Evolutionary conservation across 1,284 basidiomycete species (phyloP), one percentile per base, ranked within the genome.

Genomic region (Xanthoconium separans): DNA sequence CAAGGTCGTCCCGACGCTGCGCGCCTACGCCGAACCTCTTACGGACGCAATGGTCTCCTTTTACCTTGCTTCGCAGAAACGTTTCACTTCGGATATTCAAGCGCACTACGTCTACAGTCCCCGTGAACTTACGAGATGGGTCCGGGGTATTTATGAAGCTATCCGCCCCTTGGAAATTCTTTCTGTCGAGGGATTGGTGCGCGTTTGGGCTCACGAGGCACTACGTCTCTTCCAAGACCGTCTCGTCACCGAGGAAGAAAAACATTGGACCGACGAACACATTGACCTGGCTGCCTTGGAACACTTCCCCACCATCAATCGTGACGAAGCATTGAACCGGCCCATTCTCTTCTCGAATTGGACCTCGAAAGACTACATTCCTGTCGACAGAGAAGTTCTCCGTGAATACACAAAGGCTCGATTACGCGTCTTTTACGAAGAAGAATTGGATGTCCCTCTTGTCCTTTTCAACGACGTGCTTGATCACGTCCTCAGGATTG

Each of bases 41-140:
- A 99, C 97, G 16, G 90, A 95, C 62, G 94, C 96, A 7, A 99
- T 99, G 97, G 96, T 99, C 54, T 77, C 85, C 7, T 95, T 99
- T 75, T 99, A 97, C 72, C 81, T 95, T 40, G 90, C 89, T 1
- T 98, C 96, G 10, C 96, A 99, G 73, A 88, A 87, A 62, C 85
- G 84, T 11, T 99, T 99, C 75, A 99, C 96, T 0, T 90, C 95
- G 16, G 96, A 99, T 66, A 76, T 89, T 20, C 97, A 99, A 73
- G 97, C 96, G 0, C 98, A 99, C 72, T 99, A 99, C 72, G 91
- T 99, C 46, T 99, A 99, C 81, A 93, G 90, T 79, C 97, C 97
- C 66, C 93, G 97, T 81, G 97, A 99, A 71, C 85, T 99, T 43
- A 99, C 97, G 10, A 85, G 97, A 50, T 99, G 97, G 97, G 87